phyloP scores from a whole-genome alignment of 2,329 filamentous ascomycete species.

The Septoria linicola region DNA sequence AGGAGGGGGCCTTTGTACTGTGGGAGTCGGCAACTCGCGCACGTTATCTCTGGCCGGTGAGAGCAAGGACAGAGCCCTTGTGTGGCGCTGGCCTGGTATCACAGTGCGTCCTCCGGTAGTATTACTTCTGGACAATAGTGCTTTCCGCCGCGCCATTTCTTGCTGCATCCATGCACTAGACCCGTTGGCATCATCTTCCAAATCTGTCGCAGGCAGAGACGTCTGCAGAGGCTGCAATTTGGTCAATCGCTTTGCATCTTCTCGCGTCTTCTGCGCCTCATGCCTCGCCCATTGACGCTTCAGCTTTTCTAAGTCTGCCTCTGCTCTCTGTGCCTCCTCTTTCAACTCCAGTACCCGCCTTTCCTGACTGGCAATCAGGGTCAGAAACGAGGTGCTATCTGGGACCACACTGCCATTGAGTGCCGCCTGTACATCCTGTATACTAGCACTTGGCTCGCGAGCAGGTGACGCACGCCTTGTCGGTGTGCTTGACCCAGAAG shows the following conservation, averaged over 20 bases:
- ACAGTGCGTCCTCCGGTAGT: conserved; percentile 53
- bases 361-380: conserved; percentile 88
- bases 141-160: conserved; percentile 73
- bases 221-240: conserved; percentile 57
- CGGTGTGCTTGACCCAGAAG: conserved; percentile 34
- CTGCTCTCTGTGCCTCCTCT: conserved; percentile 83
- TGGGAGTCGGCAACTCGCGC: conserved; percentile 6
- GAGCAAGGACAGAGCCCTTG: conserved; percentile 73
- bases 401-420: conserved; percentile 8
- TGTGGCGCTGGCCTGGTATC: conserved; percentile 63
- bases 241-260: conserved; percentile 62
- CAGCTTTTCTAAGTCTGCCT: conserved; percentile 69
- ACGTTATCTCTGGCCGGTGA: conserved; percentile 54
- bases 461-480: conserved; percentile 38
- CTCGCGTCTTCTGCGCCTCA: conserved; percentile 73
- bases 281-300: conserved; percentile 82
- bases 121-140: conserved; percentile 55
- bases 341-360: conserved; percentile 83
- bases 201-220: conserved; percentile 35
- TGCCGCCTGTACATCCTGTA: conserved; percentile 15
- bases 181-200: conserved; percentile 50
- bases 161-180: conserved; percentile 46
- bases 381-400: conserved; percentile 63
- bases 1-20: conserved; percentile 9
- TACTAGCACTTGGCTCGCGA: conserved; percentile 28